Evolutionary conservation across 495 filamentous ascomycete species (phyloP), one percentile per base, ranked within the genome.

Genomic region (Glarea lozoyensis): DNA sequence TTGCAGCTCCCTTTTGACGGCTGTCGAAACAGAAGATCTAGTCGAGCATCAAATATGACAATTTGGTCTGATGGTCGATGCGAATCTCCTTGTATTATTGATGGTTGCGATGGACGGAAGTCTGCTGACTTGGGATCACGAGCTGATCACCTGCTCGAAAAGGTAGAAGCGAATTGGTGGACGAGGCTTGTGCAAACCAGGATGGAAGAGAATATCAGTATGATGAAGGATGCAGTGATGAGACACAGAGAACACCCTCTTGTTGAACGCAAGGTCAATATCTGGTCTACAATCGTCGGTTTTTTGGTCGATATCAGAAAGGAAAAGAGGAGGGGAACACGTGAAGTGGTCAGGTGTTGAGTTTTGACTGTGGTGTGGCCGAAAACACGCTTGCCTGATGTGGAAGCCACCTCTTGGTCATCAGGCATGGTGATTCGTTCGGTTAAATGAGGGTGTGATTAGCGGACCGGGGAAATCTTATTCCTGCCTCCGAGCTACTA

Each of bases 211-310:
- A 23, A 37, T 9, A 21, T 16, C 22, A 37, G 21, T 20, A 41
- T 48, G 36, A 42, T 35, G 15, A 23, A 18, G 45, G 16, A 32
- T 11, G 23, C 12, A 42, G 32, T 21, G 27, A 44, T 35, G 24
- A 49, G 46, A 41, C 42, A 40, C 3, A 25, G 29, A 33, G 38
- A 27, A 48, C 44, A 53, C 49, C 49, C 40, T 48, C 44, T 53
- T 48, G 15, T 27, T 9, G 36, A 9, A 16, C 11, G 31, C 32
- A 3, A 37, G 25, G 20, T 16, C 18, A 33, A 10, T 16, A 40
- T 30, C 10, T 15, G 23, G 18, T 37, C 25, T 29, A 7, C 25
- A n/a, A 29, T 19, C 10, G 16, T 21, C n/a, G 10, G 35, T 9
- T 7, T 6, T 9, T 10, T 35, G 2, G 11, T 43, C 30, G 21